Percentiles rank a stretch among this genome's conserved stretches.
Evolutionary conservation across 2,329 filamentous ascomycete genomes (phyloP).

Genomic region (Colletotrichum sp.): DNA sequence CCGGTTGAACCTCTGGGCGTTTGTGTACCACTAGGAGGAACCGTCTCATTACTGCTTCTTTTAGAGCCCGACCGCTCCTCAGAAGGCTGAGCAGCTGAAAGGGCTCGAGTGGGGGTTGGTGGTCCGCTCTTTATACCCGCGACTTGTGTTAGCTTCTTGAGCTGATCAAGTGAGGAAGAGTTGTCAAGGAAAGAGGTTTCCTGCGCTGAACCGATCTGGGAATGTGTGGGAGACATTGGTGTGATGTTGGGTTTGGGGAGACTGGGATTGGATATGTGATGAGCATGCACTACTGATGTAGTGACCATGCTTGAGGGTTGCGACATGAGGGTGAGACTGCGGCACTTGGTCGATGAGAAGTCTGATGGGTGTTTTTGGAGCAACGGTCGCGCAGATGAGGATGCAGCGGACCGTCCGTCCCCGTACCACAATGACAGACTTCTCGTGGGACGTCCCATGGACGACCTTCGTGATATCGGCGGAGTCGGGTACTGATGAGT

Average conservation of each 20-base stretch:
- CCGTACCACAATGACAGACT: conserved; percentile 29
- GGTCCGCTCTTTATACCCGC: conserved; percentile 86
- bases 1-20: conserved; percentile 55
- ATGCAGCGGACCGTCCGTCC: conserved; percentile 35
- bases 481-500: conserved; percentile 23
- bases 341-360: conserved; percentile 44
- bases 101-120: conserved; percentile 86
- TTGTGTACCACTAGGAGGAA: conserved; percentile 55
- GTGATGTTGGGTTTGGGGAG: conserved; percentile 53
- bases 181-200: conserved; percentile 46
- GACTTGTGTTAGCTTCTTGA: conserved; percentile 90
- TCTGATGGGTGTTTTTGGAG: conserved; percentile 50
- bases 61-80: conserved; percentile 42
- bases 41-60: conserved; percentile 46
- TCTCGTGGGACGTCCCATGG: conserved; percentile 28
- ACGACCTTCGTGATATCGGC: conserved; percentile 24
- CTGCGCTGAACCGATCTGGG: conserved; percentile 40
- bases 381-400: conserved; percentile 38
- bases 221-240: conserved; percentile 55
- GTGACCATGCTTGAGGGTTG: conserved; percentile 71
- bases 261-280: conserved; percentile 72
- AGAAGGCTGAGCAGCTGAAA: conserved; percentile 68
- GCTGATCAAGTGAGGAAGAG: conserved; percentile 70
- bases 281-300: conserved; percentile 67
- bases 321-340: conserved; percentile 52